Conservation (phyloP, 2,329 filamentous ascomycete genomes). For the Massarina eburnea region DNA sequence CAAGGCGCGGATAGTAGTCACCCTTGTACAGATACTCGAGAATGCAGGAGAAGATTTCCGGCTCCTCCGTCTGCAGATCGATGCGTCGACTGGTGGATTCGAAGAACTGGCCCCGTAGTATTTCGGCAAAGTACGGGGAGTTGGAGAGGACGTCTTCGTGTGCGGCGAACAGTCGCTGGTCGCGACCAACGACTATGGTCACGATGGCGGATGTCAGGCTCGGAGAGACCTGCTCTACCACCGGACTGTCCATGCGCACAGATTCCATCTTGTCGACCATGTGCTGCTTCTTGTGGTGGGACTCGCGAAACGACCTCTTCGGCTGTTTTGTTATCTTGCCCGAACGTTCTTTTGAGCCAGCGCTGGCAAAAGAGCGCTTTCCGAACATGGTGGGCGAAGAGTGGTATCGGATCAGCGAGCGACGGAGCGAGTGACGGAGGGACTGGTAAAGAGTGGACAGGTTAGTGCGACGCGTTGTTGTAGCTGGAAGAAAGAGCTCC, state of each 20-base stretch:
- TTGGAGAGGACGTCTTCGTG: constrained; percentile 89
- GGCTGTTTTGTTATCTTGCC: constrained; percentile 80
- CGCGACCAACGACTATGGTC: constrained; percentile 79
- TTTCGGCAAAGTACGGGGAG: constrained; percentile 79
- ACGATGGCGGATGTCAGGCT: constrained; percentile 72
- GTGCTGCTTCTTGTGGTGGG: constrained; percentile 75
- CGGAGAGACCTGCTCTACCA: constrained; percentile 52
- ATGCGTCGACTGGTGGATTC: constrained; percentile 72
- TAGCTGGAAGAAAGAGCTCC: constrained; percentile 52
- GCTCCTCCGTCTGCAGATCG: constrained; percentile 77
- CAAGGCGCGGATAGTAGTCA: constrained; percentile 87
- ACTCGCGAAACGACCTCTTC: constrained; percentile 77
- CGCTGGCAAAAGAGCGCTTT: constrained; percentile 75
- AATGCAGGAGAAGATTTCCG: constrained; percentile 88
- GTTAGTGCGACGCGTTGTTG: constrained; percentile 55
- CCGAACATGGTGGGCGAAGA: constrained; percentile 70
- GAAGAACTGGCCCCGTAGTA: constrained; percentile 71
- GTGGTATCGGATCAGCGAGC: constrained; percentile 47
- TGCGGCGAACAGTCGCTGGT: constrained; percentile 88
- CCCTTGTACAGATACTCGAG: constrained; percentile 98
- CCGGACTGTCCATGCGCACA: constrained; percentile 59
- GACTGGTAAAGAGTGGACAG: constrained; percentile 52
- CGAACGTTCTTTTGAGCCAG: constrained; percentile 72
- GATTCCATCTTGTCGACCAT: constrained; percentile 73
- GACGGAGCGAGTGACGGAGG: constrained; percentile 48